phyloP scores from a whole-genome alignment of 1,139 yeast genomes.

The Suhomyces atakaporum region DNA sequence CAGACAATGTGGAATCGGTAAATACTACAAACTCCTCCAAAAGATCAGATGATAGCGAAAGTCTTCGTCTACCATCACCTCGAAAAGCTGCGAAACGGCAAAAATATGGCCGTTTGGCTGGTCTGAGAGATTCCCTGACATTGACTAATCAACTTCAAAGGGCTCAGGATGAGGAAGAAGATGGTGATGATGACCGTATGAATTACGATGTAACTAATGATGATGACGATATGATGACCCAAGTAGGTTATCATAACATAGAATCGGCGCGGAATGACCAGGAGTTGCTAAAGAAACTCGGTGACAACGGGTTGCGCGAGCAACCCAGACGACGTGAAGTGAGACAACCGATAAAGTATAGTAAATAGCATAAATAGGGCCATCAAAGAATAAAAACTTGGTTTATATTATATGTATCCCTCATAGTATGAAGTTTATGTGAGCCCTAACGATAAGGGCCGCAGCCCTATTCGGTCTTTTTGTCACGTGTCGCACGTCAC shows the following conservation, averaged over 20 bases:
- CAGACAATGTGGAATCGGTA: too few species aligned
- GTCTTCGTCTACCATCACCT: conserved; percentile 40
- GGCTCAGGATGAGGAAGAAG: conserved; percentile 1
- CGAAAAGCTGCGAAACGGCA: conserved; percentile 31
- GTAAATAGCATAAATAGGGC: conserved; percentile 4
- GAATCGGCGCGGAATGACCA: conserved; percentile 31
- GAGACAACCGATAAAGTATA: conserved; percentile 7
- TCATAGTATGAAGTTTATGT: neutral
- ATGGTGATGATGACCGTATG: conserved; percentile 14
- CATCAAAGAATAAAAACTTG: neutral
- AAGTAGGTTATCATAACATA: conserved; percentile 34
- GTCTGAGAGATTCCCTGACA: conserved; percentile 15
- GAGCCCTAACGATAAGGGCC: neutral
- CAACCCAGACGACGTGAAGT: conserved; percentile 13
- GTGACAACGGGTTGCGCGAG: conserved; percentile 15
- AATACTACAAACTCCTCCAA: too few species aligned
- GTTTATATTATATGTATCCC: neutral
- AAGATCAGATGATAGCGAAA: conserved; percentile 11
- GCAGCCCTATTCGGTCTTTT: neutral
- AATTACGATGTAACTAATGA: conserved; percentile 24
- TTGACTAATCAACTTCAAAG: conserved; percentile 7
- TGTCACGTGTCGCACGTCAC: conserved; percentile 3
- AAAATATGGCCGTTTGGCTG: conserved; percentile 39
- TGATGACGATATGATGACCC: conserved; percentile 27
- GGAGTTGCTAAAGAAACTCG: conserved; percentile 31